Conservation (phyloP, 2,329 filamentous ascomycete species). For the Fusarium sp. region DNA sequence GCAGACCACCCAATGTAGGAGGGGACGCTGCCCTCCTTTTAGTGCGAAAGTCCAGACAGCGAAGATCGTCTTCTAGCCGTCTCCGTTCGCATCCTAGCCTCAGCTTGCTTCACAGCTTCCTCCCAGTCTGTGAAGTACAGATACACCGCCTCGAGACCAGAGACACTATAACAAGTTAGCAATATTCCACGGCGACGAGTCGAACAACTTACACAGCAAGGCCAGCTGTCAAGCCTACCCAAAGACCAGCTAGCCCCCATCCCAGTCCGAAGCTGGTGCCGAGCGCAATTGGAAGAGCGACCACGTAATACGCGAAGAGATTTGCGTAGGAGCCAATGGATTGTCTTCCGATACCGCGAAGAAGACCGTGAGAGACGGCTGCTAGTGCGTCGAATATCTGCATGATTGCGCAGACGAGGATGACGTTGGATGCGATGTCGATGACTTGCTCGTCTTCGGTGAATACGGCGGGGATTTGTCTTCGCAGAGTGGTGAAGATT, state of each 20-base stretch:
- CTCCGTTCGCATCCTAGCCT: slow-evolving; percentile 38
- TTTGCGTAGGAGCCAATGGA: slow-evolving; percentile 89
- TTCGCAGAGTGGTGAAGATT: slow-evolving; percentile 73
- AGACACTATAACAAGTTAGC: slow-evolving; percentile 28
- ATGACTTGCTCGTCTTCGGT: slow-evolving; percentile 76
- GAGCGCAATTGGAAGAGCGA: slow-evolving; percentile 86
- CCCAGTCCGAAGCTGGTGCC: slow-evolving; percentile 77
- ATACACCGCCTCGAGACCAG: slow-evolving; percentile 34
- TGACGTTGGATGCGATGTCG: slow-evolving; percentile 70
- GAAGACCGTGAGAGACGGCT: slow-evolving; percentile 81
- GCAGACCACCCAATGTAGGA: no score
- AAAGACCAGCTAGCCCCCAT: slow-evolving; percentile 83
- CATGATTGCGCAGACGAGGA: slow-evolving; percentile 85
- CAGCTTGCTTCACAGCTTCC: slow-evolving; percentile 37
- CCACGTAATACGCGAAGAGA: slow-evolving; percentile 84
- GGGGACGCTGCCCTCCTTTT: no score
- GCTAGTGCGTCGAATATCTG: slow-evolving; percentile 88
- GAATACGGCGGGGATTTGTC: slow-evolving; percentile 78
- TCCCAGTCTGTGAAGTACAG: slow-evolving; percentile 40
- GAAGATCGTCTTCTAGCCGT: slow-evolving; percentile 27
- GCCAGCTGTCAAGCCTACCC: slow-evolving; percentile 81
- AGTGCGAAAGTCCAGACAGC: not conserved
- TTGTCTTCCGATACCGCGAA: slow-evolving; percentile 86
- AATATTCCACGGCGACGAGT: fast-evolving
- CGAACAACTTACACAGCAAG: slow-evolving; percentile 64